Conservation (phyloP, 768 basidiomycete genomes). For the Austroboletus eburneus region DNA sequence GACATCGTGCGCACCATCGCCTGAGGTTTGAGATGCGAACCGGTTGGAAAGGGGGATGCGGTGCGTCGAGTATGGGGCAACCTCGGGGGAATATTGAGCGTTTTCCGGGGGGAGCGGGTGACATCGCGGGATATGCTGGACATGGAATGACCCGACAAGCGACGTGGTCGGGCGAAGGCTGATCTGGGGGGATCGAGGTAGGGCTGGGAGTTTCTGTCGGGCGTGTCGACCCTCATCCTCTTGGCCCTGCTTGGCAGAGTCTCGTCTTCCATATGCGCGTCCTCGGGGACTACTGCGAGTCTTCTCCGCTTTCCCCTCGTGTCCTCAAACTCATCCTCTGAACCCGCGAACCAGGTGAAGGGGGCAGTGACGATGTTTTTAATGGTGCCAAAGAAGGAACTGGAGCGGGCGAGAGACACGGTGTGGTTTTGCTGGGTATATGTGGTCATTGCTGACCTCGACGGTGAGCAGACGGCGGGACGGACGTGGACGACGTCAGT, state of each 20-base stretch:
- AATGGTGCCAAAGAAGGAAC: constrained; percentile 57
- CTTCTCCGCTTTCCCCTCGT: constrained; percentile 55
- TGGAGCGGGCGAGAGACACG: constrained; percentile 45
- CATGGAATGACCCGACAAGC: constrained; percentile 13
- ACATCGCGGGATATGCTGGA: constrained; percentile 20
- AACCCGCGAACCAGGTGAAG: constrained; percentile 49
- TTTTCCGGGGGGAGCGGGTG: constrained; percentile 28
- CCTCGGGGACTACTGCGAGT: constrained; percentile 26
- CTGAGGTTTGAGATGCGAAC: constrained; percentile 32
- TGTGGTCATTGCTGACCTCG: constrained; percentile 23
- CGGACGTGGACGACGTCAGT: constrained; percentile 15
- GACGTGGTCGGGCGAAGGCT: constrained; percentile 34
- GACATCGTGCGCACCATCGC: constrained; percentile 60
- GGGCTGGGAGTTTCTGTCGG: constrained; percentile 36
- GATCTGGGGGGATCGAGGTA: constrained; percentile 56
- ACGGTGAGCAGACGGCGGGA: constrained; percentile 16
- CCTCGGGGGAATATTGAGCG: constrained; percentile 30
- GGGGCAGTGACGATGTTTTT: constrained; percentile 66
- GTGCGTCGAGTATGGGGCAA: constrained; percentile 38
- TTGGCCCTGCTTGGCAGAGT: constrained; percentile 37
- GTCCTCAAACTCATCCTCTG: constrained; percentile 48
- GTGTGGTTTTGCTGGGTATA: constrained; percentile 29
- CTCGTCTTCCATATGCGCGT: constrained; percentile 29
- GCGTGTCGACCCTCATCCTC: constrained; percentile 52
- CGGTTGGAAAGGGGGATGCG: constrained; percentile 37